Percentiles rank a stretch among this genome's conserved stretches.
phyloP scores from a whole-genome alignment of 495 filamentous ascomycete genomes.

The Letharia columbiana region DNA sequence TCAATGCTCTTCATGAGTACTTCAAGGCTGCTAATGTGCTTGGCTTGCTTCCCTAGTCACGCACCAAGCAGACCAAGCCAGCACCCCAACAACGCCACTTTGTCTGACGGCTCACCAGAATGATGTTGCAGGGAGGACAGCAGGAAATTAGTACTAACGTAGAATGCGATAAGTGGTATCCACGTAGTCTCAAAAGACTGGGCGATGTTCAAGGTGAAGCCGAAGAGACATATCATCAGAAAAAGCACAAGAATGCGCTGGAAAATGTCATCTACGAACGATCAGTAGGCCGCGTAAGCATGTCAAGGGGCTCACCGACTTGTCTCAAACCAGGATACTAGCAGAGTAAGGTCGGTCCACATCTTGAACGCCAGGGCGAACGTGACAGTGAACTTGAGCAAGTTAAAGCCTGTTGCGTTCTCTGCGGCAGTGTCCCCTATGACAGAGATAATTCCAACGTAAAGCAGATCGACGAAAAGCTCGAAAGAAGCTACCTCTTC shows the following conservation, averaged over 20 bases:
- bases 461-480: constrained; percentile 46
- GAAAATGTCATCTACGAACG: constrained; percentile 42
- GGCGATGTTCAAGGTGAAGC: constrained; percentile 50
- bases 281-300: background rate
- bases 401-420: constrained; percentile 38
- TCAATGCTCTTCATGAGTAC: background rate
- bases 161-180: constrained; percentile 46
- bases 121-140: background rate
- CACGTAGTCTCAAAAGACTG: constrained; percentile 43
- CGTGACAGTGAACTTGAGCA: constrained; percentile 45
- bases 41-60: background rate
- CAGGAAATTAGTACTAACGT: constrained; percentile 20
- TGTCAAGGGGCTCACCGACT: background rate
- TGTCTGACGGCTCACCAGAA: background rate
- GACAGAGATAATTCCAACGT: constrained; percentile 53
- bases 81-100: background rate
- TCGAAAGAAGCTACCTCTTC: constrained; percentile 50
- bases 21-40: background rate
- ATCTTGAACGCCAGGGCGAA: constrained; percentile 54
- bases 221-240: constrained; percentile 46
- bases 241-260: constrained; percentile 47
- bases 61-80: background rate
- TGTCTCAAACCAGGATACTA: constrained; percentile 44
- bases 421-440: constrained; percentile 49
- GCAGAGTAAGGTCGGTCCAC: constrained; percentile 45